These are phyloP conservation scores for Ascoidea asiatica DNA, from an alignment of 805 yeast species.

Conservation along the genomic window DNA sequence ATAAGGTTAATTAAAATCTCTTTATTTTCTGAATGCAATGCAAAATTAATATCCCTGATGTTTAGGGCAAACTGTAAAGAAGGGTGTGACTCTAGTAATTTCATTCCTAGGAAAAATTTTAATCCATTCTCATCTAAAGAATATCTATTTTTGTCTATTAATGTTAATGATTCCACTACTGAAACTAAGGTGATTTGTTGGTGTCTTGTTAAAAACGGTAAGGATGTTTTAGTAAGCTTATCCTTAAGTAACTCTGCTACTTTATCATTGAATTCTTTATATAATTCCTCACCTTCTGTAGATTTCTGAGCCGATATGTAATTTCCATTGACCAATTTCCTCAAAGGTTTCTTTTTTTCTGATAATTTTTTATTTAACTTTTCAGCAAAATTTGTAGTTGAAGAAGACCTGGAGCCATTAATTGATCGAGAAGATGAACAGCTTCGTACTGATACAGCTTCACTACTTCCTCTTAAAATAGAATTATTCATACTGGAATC, in stretches of 20 bases:
- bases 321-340: too few species aligned
- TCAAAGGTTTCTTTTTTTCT: background rate
- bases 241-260: constrained; percentile 39
- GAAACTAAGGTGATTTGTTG: constrained; percentile 76
- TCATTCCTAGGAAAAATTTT: constrained; percentile 58
- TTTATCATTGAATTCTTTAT: constrained; percentile 24
- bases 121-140: constrained; percentile 53
- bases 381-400: background rate
- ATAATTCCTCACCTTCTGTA: constrained; percentile 21
- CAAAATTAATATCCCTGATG: constrained; percentile 82
- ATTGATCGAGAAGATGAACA: background rate
- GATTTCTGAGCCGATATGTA: constrained; percentile 1
- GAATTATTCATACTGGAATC: background rate
- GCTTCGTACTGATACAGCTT: background rate
- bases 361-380: too few species aligned
- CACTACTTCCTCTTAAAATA: background rate
- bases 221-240: constrained; percentile 44
- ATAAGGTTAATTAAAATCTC: constrained; percentile 45
- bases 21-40: constrained; percentile 68
- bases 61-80: constrained; percentile 39
- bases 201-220: constrained; percentile 80
- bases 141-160: constrained; percentile 28
- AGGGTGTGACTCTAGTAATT: constrained; percentile 43
- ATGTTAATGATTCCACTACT: constrained; percentile 49
- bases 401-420: too few species aligned